Conservation (phyloP, 305 asterid species). For the Nicotiana rustica region DNA sequence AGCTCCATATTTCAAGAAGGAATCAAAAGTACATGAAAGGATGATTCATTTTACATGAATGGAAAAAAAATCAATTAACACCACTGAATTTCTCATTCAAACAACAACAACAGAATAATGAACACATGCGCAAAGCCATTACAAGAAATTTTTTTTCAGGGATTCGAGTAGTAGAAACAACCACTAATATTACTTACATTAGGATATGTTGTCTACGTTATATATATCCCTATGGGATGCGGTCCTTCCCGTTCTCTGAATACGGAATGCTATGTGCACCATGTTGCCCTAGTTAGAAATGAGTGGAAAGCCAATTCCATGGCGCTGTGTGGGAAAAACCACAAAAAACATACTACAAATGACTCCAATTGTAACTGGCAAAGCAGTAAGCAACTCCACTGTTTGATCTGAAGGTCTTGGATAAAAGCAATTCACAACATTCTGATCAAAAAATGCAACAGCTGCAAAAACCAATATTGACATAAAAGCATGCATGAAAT, state of each 20-base stretch:
- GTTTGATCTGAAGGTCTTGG: constrained; percentile 62
- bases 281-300: constrained; percentile 39
- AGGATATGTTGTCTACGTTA: too few species aligned
- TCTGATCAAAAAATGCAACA: constrained; percentile 67
- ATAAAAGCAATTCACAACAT: constrained; percentile 71
- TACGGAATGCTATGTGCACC: not conserved
- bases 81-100: not conserved
- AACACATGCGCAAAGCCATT: not conserved
- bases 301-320: constrained; percentile 79
- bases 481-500: constrained; percentile 77
- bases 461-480: constrained; percentile 76
- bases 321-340: constrained; percentile 72
- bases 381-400: constrained; percentile 62
- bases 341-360: constrained; percentile 79
- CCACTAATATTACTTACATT: too few species aligned
- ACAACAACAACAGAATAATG: not conserved
- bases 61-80: not conserved
- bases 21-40: not conserved
- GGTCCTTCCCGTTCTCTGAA: too few species aligned
- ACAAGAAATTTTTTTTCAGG: too few species aligned
- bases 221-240: too few species aligned
- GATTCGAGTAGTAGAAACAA: too few species aligned
- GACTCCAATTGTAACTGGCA: constrained; percentile 86
- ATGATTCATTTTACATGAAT: not conserved
- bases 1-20: not conserved